Conservation (phyloP, 768 basidiomycete genomes). For the Psilocybe cyanescens region DNA sequence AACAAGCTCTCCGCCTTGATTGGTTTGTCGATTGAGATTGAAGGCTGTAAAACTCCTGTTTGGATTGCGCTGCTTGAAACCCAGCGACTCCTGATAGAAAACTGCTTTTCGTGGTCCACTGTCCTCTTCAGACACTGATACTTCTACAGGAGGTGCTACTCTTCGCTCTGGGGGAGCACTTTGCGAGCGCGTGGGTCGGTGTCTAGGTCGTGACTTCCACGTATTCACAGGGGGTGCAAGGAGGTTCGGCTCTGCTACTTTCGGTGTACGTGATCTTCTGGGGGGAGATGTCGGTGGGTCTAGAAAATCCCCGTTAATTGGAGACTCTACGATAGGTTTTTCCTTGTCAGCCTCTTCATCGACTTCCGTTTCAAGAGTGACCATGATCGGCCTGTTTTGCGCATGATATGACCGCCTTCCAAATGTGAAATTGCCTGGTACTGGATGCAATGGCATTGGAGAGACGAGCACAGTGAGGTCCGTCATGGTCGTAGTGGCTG, state of each 20-base stretch:
- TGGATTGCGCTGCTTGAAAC: slow-evolving; percentile 17
- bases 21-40: slow-evolving; percentile 27
- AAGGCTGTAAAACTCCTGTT: slow-evolving; percentile 35
- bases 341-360: slow-evolving; percentile 26
- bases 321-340: slow-evolving; percentile 8
- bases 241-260: slow-evolving; percentile 33
- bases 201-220: slow-evolving; percentile 43
- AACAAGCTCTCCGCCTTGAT: slow-evolving; percentile 49
- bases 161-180: slow-evolving; percentile 49
- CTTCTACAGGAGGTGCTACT: slow-evolving; percentile 12
- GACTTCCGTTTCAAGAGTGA: slow-evolving; percentile 42
- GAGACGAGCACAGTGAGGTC: slow-evolving; percentile 57
- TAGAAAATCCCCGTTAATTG: slow-evolving; percentile 22
- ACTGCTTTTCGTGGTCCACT: not conserved
- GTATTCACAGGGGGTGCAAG: slow-evolving; percentile 55
- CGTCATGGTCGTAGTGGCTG: slow-evolving; percentile 37
- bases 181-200: slow-evolving; percentile 49
- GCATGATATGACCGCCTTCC: slow-evolving; percentile 30
- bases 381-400: slow-evolving; percentile 39
- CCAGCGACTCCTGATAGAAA: slow-evolving; percentile 10
- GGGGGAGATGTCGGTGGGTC: slow-evolving; percentile 18
- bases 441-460: slow-evolving; percentile 47
- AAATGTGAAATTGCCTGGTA: slow-evolving; percentile 36
- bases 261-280: slow-evolving; percentile 19
- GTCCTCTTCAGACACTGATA: slow-evolving; percentile 4